These are phyloP conservation scores for Fraxinus excelsior DNA, from an alignment of 257 asterid genomes.

Conservation along the genomic window DNA sequence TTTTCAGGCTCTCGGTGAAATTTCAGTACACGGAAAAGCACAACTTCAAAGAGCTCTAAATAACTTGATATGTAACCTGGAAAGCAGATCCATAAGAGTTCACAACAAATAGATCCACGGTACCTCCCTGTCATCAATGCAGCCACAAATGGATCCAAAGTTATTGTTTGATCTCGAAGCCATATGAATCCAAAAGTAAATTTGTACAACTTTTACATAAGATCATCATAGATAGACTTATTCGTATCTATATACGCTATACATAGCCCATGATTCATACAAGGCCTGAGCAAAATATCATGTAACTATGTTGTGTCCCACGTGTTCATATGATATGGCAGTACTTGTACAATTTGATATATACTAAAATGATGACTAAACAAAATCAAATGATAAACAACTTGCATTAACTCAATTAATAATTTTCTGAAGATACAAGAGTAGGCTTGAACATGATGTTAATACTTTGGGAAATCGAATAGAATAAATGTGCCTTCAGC, in stretches of 20 bases:
- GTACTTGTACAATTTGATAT: not conserved
- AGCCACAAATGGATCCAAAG: slow-evolving; percentile 21
- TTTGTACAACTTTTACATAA: not conserved
- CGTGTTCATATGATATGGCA: not conserved
- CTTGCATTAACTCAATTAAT: not conserved
- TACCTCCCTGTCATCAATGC: slow-evolving; percentile 59
- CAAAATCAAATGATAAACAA: not conserved
- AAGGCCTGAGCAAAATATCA: not conserved
- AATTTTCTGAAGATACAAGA: not conserved
- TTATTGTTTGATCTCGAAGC: slow-evolving; percentile 13
- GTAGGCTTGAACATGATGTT: not conserved
- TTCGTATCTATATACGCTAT: not conserved
- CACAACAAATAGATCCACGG: slow-evolving; percentile 84
- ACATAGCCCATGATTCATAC: not conserved
- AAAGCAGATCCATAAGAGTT: slow-evolving; percentile 92
- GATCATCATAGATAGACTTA: not conserved
- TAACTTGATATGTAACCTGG: slow-evolving; percentile 58
- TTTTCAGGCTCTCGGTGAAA: slow-evolving; percentile 21
- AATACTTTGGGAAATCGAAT: not conserved
- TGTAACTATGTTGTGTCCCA: not conserved
- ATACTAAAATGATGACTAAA: not conserved
- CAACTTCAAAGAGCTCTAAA: slow-evolving; percentile 14
- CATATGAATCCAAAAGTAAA: slow-evolving; percentile 9
- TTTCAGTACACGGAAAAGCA: slow-evolving; percentile 15
- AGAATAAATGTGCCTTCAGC: not conserved